Evolutionary conservation across 805 yeast species (phyloP).

Genomic region (Candida ficus): DNA sequence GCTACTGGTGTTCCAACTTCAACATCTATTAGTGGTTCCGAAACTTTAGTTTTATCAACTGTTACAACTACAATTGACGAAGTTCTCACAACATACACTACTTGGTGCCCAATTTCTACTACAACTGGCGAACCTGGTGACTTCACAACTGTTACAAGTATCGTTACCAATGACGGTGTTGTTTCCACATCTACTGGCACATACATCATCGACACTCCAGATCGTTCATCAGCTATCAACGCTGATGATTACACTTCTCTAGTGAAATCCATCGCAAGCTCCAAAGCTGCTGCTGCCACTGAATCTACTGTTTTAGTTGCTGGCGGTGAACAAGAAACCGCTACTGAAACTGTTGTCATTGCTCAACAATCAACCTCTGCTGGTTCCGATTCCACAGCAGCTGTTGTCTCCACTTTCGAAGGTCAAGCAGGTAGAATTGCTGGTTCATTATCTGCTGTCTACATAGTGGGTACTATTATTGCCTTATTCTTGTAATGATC

Average conservation of each 20-base stretch:
- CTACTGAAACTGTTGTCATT: neutral
- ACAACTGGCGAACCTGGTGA: constrained; percentile 12
- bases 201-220: constrained; percentile 7
- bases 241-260: neutral
- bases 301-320: constrained; percentile 36
- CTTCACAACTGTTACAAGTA: constrained; percentile 6
- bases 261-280: no score
- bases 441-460: constrained; percentile 88
- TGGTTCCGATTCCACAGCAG: neutral
- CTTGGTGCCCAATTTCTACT: constrained; percentile 16
- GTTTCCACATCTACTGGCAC: constrained; percentile 3
- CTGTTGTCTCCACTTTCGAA: constrained; percentile 11
- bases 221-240: neutral
- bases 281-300: neutral
- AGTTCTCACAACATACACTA: constrained; percentile 12
- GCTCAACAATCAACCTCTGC: constrained; percentile 2
- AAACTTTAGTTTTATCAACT: constrained; percentile 14
- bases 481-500: constrained; percentile 75
- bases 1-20: constrained; percentile 6
- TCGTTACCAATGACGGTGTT: constrained; percentile 3
- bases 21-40: constrained; percentile 1
- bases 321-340: no score
- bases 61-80: constrained; percentile 14
- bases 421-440: constrained; percentile 67
- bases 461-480: constrained; percentile 77